Evolutionary conservation across 768 basidiomycete species (phyloP), one percentile per base, ranked within the genome.

Genomic region (Lentinula detonsa): DNA sequence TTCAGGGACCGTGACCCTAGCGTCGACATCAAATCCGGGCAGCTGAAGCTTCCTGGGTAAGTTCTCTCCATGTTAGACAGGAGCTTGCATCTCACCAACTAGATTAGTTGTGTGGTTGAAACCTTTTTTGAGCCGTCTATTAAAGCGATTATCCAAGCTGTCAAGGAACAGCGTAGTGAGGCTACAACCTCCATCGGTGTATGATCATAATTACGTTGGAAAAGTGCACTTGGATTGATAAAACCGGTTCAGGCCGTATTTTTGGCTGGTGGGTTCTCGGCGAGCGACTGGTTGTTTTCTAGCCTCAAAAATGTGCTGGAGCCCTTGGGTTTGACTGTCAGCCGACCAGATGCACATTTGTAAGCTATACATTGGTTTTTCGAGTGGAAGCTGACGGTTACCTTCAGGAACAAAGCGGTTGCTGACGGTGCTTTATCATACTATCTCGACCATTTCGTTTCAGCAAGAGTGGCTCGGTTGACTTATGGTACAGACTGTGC

Each of bases 241-340:
- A 2, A 18, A 21, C 49, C 28, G 37, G 11, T 58, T n/a, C 16
- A 78, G 75, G 62, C 72, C 8, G 73, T 81, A 23, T 77, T 83
- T 57, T 69, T 84, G 13, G 81, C 85, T 3, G 82, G 83, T 7
- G 82, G 81, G 0, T 84, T 84, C 67, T 76, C 78, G 9, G 78
- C 81, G 1, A 83, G 75, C 61, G 77, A 80, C 48, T 83, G 76
- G 75, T 67, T 85, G 16, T 82, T 78, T 62, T 63, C 70, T 1
- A 71, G 73, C 51, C 73, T 82, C n/a, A 75, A 77, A 52, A 63
- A 60, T 42, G 66, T 74, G 21, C 73, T 82, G 9, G 70, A 74
- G 10, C 58, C 66, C 3, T 35, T 72, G 3, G 71, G 73, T 28
- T 66, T 83, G 40, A 66, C 57, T 33, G 64, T 81, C 35, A 74